phyloP scores from a whole-genome alignment of 768 basidiomycete species.

The Psilocybe cubensis region DNA sequence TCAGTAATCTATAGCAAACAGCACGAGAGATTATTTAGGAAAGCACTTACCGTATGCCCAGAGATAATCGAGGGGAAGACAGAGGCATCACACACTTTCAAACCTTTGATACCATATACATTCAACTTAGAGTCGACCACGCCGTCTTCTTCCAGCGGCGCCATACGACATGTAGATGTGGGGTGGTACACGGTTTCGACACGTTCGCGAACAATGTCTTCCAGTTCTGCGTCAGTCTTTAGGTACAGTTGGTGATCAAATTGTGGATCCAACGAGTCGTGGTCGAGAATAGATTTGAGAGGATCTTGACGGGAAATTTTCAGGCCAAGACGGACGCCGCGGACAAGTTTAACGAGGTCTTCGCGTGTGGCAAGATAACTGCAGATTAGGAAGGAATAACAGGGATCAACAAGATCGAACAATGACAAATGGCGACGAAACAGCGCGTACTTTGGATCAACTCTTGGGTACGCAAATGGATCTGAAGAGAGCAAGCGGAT shows the following conservation, averaged over 20 bases:
- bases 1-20: not conserved
- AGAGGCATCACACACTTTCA: constrained; percentile 53
- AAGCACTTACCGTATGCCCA: constrained; percentile 46
- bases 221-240: constrained; percentile 45
- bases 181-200: constrained; percentile 55
- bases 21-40: not conserved
- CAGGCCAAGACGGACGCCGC: constrained; percentile 42
- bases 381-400: not conserved
- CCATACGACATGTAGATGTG: constrained; percentile 50
- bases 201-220: constrained; percentile 42
- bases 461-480: constrained; percentile 46
- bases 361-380: constrained; percentile 46
- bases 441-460: constrained; percentile 45
- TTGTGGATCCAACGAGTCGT: constrained; percentile 29
- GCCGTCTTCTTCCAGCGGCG: constrained; percentile 39
- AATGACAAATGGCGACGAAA: not conserved
- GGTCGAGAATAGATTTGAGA: constrained; percentile 40
- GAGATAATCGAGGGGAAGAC: constrained; percentile 50
- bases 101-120: constrained; percentile 43
- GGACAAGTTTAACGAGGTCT: constrained; percentile 45
- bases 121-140: constrained; percentile 41
- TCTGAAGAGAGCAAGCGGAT: constrained; percentile 42
- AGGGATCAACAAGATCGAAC: not conserved
- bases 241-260: constrained; percentile 44
- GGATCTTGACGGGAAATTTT: constrained; percentile 44